These are phyloP conservation scores for Cladosporium sphaerospermum DNA, from an alignment of 2,329 filamentous ascomycete species.

Conservation along the genomic window DNA sequence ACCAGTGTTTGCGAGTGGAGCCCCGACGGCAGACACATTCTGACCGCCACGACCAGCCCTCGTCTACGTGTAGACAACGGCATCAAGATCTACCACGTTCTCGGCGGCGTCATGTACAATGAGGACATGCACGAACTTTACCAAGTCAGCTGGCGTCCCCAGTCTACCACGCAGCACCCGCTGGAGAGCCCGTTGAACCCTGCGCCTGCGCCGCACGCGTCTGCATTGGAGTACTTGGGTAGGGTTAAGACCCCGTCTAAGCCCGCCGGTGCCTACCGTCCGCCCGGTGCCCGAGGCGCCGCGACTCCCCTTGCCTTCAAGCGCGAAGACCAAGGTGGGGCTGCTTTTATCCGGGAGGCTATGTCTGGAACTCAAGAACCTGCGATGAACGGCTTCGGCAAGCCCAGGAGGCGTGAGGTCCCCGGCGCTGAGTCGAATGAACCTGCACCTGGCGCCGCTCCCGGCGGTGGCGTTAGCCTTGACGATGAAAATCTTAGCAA, in stretches of 20 bases:
- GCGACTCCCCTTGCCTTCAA: slow-evolving; percentile 91
- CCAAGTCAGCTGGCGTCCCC: slow-evolving; percentile 77
- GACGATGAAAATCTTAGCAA: slow-evolving; percentile 74
- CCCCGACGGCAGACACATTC: slow-evolving; percentile 87
- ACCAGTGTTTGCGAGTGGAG: slow-evolving; percentile 97
- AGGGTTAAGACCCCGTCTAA: slow-evolving; percentile 93
- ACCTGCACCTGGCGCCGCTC: slow-evolving; percentile 57
- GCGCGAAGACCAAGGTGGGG: slow-evolving; percentile 93
- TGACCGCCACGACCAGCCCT: slow-evolving; percentile 96
- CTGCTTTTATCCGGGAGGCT: slow-evolving; percentile 78
- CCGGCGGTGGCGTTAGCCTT: slow-evolving; percentile 60
- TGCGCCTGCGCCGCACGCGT: slow-evolving; percentile 72
- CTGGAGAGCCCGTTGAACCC: slow-evolving; percentile 59
- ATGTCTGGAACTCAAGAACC: slow-evolving; percentile 41
- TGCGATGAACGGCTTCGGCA: slow-evolving; percentile 70
- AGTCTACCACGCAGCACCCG: slow-evolving; percentile 54
- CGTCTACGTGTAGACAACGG: slow-evolving; percentile 95
- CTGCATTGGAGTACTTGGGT: slow-evolving; percentile 73
- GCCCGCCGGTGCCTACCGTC: slow-evolving; percentile 92
- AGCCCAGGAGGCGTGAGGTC: slow-evolving; percentile 66
- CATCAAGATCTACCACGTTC: slow-evolving; percentile 88
- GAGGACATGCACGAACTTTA: slow-evolving; percentile 94
- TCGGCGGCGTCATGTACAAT: slow-evolving; percentile 85
- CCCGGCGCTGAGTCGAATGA: slow-evolving; percentile 75
- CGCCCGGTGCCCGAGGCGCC: slow-evolving; percentile 84